phyloP scores from a whole-genome alignment of 352 stramenopile species.

The Globisporangium megalacanthum region DNA sequence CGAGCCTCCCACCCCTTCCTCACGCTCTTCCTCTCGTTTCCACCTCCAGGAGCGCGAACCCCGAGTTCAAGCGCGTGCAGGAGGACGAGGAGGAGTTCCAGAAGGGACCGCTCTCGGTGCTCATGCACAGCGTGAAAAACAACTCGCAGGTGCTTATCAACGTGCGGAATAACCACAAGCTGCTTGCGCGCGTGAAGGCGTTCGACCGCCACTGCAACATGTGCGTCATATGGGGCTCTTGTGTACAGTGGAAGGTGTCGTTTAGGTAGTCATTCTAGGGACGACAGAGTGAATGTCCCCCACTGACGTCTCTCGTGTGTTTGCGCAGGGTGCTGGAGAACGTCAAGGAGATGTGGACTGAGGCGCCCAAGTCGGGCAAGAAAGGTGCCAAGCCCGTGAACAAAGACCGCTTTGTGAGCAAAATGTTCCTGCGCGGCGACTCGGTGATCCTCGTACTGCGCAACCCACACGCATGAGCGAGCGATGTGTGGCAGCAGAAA shows the following conservation, averaged over 20 bases:
- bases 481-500: background rate
- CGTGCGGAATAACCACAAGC: slow-evolving; percentile 99
- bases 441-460: slow-evolving; percentile 98
- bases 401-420: slow-evolving; percentile 98
- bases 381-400: slow-evolving; percentile 96
- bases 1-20: background rate
- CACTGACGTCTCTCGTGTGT: background rate
- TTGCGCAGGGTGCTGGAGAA: slow-evolving; percentile 95
- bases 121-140: slow-evolving; percentile 97
- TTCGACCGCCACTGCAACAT: slow-evolving; percentile 99
- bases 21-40: background rate
- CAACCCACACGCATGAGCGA: slow-evolving; percentile 91
- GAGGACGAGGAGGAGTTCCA: slow-evolving; percentile 93
- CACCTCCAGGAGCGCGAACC: slow-evolving; percentile 16
- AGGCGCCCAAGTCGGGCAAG: slow-evolving; percentile 96
- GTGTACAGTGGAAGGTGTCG: background rate
- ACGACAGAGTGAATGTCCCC: background rate
- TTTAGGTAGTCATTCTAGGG: no score
- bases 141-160: slow-evolving; percentile 99
- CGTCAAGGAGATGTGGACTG: slow-evolving; percentile 99
- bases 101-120: slow-evolving; percentile 94
- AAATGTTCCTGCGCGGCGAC: slow-evolving; percentile 99
- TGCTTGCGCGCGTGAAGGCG: slow-evolving; percentile 98
- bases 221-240: slow-evolving; percentile 49
- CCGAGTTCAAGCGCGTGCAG: slow-evolving; percentile 83